phyloP scores from a whole-genome alignment of 768 basidiomycete species.

The Mycena vulgaris region DNA sequence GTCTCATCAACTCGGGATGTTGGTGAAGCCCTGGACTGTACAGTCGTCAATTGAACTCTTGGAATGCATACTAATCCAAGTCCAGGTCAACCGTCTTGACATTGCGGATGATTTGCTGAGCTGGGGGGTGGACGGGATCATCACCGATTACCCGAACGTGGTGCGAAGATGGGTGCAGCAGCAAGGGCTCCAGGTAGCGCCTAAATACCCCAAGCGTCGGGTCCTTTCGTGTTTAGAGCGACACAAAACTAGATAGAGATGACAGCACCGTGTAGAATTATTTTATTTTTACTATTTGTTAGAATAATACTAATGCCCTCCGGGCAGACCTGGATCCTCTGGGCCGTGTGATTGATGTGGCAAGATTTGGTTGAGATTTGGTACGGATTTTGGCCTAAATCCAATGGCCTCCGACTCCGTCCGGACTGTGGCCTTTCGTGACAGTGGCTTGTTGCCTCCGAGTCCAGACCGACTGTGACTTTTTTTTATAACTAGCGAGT shows the following conservation, averaged over 20 bases:
- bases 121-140: constrained; percentile 82
- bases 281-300: neutral
- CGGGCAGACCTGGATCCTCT: too few species aligned
- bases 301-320: too few species aligned
- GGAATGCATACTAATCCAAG: neutral
- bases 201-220: constrained; percentile 69
- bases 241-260: constrained; percentile 49
- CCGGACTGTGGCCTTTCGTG: too few species aligned
- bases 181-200: constrained; percentile 66
- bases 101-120: constrained; percentile 72
- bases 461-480: too few species aligned
- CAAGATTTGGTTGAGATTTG: too few species aligned
- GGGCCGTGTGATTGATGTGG: too few species aligned
- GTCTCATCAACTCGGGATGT: constrained; percentile 74
- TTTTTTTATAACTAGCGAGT: too few species aligned
- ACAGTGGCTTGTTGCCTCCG: too few species aligned
- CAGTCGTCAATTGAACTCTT: constrained; percentile 39
- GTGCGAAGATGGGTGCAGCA: constrained; percentile 72
- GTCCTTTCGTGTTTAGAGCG: constrained; percentile 75
- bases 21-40: constrained; percentile 84
- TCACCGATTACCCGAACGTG: constrained; percentile 79
- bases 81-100: constrained; percentile 74
- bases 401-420: too few species aligned
- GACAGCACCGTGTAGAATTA: neutral
- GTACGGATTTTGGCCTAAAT: too few species aligned